Conservation (phyloP, 805 yeast genomes). For the Ogataea dorogensis region DNA sequence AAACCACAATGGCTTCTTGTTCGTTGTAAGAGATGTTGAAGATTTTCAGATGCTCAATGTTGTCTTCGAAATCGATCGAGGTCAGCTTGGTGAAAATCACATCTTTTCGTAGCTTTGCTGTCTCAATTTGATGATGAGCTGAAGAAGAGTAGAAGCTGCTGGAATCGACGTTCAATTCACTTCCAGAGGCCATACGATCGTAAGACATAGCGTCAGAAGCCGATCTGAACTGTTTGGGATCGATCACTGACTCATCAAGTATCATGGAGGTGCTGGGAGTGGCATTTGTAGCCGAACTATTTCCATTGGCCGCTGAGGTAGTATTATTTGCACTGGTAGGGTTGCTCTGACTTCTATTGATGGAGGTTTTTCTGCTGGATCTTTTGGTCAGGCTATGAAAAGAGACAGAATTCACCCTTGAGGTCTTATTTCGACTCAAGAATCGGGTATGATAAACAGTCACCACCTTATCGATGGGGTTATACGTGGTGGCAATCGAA, state of each 20-base stretch:
- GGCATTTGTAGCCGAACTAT: slow-evolving; percentile 24
- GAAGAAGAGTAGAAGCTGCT: slow-evolving; percentile 23
- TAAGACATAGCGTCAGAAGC: slow-evolving; percentile 41
- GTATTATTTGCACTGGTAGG: slow-evolving; percentile 1
- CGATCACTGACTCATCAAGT: slow-evolving; percentile 33
- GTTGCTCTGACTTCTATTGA: slow-evolving; percentile 12
- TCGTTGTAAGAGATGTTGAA: slow-evolving; percentile 44
- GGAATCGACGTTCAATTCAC: slow-evolving; percentile 31
- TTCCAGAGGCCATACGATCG: slow-evolving; percentile 46
- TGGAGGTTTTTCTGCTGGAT: slow-evolving; percentile 25
- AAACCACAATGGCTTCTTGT: slow-evolving; percentile 61
- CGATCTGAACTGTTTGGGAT: slow-evolving; percentile 34
- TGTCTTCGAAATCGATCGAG: slow-evolving; percentile 36
- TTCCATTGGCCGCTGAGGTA: slow-evolving; percentile 23
- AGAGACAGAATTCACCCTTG: slow-evolving; percentile 18
- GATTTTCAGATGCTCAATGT: slow-evolving; percentile 34
- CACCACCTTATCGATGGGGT: slow-evolving; percentile 44
- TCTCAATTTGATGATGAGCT: slow-evolving; percentile 26
- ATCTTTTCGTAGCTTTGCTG: slow-evolving; percentile 53
- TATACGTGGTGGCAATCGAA: slow-evolving; percentile 56
- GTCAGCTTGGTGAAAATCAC: slow-evolving; percentile 65
- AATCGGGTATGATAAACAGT: slow-evolving; percentile 57
- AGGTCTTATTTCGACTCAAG: slow-evolving; percentile 27
- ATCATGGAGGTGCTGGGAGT: slow-evolving; percentile 45
- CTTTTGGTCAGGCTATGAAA: slow-evolving; percentile 21